Conservation (phyloP, 192 early-diverging fungal genomes). For the Gonapodya prolifera region DNA sequence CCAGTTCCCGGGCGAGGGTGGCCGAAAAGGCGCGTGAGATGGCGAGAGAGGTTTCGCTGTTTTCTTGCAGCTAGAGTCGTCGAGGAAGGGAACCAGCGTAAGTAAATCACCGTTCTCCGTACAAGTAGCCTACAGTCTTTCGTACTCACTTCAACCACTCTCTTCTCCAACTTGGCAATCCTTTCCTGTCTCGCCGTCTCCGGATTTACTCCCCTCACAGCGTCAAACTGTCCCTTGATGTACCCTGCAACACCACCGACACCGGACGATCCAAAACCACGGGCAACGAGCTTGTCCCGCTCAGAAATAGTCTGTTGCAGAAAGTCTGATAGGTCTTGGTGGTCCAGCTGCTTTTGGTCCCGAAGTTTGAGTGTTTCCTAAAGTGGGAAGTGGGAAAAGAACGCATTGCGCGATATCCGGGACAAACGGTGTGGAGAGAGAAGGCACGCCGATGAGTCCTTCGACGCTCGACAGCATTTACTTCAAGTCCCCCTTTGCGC, state of each 20-base stretch:
- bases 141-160: constrained; percentile 49
- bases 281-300: constrained; percentile 53
- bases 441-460: background rate
- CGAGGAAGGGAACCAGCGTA: constrained; percentile 1
- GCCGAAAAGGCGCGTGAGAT: constrained; percentile 59
- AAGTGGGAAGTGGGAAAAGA: background rate
- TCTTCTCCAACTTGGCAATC: constrained; percentile 55
- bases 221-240: constrained; percentile 76
- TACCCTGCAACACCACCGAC: constrained; percentile 52
- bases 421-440: no score
- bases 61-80: constrained; percentile 57
- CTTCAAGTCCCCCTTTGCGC: constrained; percentile 15
- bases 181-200: constrained; percentile 69
- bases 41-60: constrained; percentile 62
- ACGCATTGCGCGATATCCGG: no score
- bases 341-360: constrained; percentile 95
- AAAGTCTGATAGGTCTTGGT: constrained; percentile 73
- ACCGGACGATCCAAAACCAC: constrained; percentile 34
- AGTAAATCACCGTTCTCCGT: background rate
- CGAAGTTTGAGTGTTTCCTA: constrained; percentile 61
- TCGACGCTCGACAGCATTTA: background rate
- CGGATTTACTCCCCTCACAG: constrained; percentile 75
- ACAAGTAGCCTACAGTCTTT: background rate
- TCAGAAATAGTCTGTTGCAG: constrained; percentile 59
- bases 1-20: constrained; percentile 68